Evolutionary conservation across 1,284 basidiomycete species (phyloP), one percentile per base, ranked within the genome.

Genomic region (Vanrija sp.): DNA sequence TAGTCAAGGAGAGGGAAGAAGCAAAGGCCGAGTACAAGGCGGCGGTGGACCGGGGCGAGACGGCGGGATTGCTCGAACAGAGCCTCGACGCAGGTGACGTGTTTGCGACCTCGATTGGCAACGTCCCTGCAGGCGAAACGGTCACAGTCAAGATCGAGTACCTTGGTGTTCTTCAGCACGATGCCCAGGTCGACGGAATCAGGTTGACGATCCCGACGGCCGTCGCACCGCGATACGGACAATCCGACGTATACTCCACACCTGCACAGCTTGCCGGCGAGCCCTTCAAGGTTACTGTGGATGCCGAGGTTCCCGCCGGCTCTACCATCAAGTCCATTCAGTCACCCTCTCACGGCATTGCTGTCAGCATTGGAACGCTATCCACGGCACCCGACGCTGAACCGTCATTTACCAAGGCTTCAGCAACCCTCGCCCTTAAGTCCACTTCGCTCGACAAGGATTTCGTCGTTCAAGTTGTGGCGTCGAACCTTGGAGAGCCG

Each of bases 1-100:
- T 80, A 10, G 79, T 77, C 12, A 82, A 82, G 62, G 82, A 84
- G 57, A 81, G 78, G 47, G 69, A 71, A 3, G 63, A 74, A 49
- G 85, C 85, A 0, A 65, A 68, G 15, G 62, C 74, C 46, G 73
- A 78, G 21, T 82, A 80, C 45, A 72, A 79, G 40, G 65, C 67
- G 21, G 83, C 82, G 1, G 45, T 80, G 1, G 62, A 68, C 3
- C 66, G 75, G 14, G 82, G 81, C 2, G 75, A 75, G 57, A 61
- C 69, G 4, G 75, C 82, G 0, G 82, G 78, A 0, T 65, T 85
- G 39, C 65, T 66, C 16, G 59, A 62, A 23, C 65, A 70, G 57
- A 49, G 53, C 1, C 38, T 43, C 12, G 57, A 55, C 5, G 64
- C 66, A 9, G 42, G 34, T 18, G 60, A 57, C 38, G 43, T 54